Percentiles rank a stretch among this genome's conserved stretches.
Evolutionary conservation across 768 basidiomycete species (phyloP).

Genomic region (Rhodotorula paludigena): DNA sequence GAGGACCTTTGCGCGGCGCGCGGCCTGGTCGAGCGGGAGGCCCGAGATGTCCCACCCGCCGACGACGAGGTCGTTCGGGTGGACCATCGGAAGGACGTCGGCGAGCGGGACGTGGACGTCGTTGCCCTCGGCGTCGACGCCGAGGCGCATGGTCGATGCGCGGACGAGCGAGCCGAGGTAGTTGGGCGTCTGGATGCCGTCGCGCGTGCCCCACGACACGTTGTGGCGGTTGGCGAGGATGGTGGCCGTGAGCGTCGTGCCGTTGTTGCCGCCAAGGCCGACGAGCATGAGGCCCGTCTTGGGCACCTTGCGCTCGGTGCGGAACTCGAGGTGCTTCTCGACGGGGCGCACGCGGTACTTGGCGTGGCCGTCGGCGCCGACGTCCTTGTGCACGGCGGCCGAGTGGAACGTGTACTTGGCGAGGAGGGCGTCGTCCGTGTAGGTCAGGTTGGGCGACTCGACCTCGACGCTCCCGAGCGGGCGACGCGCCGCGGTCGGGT

Average conservation of each 20-base stretch:
- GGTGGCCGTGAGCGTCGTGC: constrained; percentile 85
- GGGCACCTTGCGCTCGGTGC: constrained; percentile 74
- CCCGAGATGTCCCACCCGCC: constrained; percentile 98
- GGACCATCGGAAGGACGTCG: constrained; percentile 92
- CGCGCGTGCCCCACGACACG: constrained; percentile 91
- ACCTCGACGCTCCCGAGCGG: constrained; percentile 66
- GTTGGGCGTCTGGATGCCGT: constrained; percentile 86
- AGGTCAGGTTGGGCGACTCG: constrained; percentile 71
- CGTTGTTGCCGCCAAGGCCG: constrained; percentile 96
- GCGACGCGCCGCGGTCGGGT: constrained; percentile 79
- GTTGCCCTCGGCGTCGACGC: constrained; percentile 72
- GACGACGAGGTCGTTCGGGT: constrained; percentile 92
- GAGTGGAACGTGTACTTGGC: constrained; percentile 76
- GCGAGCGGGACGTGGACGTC: constrained; percentile 88
- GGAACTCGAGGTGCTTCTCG: constrained; percentile 78
- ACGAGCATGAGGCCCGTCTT: constrained; percentile 97
- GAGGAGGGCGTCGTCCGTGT: constrained; percentile 75
- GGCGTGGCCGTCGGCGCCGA: constrained; percentile 47
- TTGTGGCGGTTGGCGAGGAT: constrained; percentile 93
- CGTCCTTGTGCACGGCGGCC: constrained; percentile 47
- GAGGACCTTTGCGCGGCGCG: constrained; percentile 86
- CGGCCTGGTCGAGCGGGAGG: constrained; percentile 76
- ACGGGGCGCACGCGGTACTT: constrained; percentile 76
- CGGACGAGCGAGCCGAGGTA: constrained; percentile 96
- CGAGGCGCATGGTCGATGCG: constrained; percentile 89